phyloP scores from a whole-genome alignment of 305 asterid genomes.

The Fraxinus dipetala region DNA sequence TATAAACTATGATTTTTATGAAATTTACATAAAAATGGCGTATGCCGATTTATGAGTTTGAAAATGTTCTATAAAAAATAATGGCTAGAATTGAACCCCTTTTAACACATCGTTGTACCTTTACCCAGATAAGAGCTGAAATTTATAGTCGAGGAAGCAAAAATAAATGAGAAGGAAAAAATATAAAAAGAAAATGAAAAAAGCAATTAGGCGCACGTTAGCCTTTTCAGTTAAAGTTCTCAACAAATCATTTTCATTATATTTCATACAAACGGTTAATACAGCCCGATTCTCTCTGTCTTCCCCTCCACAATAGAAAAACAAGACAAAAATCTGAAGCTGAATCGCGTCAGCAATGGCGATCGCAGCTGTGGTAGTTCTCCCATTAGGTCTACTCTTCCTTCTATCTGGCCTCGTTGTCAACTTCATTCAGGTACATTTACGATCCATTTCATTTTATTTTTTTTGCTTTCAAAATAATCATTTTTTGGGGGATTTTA shows the following conservation, averaged over 20 bases:
- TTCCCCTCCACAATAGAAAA: background rate
- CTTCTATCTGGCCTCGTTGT: constrained; percentile 64
- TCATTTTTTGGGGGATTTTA: background rate
- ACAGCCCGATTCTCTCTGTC: background rate
- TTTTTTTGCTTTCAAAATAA: background rate
- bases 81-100: too few relatives aligned
- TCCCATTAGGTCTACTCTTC: constrained; percentile 72
- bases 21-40: too few relatives aligned
- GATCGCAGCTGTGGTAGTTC: constrained; percentile 60
- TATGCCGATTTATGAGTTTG: too few relatives aligned
- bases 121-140: too few relatives aligned
- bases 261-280: background rate
- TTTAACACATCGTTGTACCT: too few relatives aligned
- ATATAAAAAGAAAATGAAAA: background rate
- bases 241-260: background rate
- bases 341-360: constrained; percentile 50
- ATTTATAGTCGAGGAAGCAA: background rate
- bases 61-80: too few relatives aligned
- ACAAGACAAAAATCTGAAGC: background rate
- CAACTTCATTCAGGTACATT: constrained; percentile 63
- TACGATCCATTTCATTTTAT: background rate
- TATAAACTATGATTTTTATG: too few relatives aligned
- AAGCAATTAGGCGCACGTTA: background rate
- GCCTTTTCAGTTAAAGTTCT: background rate
- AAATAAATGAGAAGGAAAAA: background rate